Evolutionary conservation across 257 asterid species (phyloP).

Genomic region (Rhazya stricta): DNA sequence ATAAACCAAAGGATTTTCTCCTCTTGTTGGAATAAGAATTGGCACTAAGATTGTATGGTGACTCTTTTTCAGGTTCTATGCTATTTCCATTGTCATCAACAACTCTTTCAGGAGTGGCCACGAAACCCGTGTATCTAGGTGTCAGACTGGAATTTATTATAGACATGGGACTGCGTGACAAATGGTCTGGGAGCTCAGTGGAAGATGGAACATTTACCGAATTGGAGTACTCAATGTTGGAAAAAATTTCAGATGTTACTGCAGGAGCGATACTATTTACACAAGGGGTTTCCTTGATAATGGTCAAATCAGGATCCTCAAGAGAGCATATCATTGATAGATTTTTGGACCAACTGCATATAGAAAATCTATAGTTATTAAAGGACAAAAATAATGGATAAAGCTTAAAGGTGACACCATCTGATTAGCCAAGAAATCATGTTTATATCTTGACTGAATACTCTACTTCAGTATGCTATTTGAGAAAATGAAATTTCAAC

Average conservation of each 20-base stretch:
- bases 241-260: slow-evolving; percentile 32
- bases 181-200: slow-evolving; percentile 31
- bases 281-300: slow-evolving; percentile 65
- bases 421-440: too few species aligned
- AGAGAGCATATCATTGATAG: slow-evolving; percentile 26
- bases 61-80: slow-evolving; percentile 45
- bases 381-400: slow-evolving; percentile 1
- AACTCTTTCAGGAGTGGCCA: slow-evolving; percentile 48
- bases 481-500: not conserved
- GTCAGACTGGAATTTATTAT: slow-evolving; percentile 26
- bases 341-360: slow-evolving; percentile 51
- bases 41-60: slow-evolving; percentile 53
- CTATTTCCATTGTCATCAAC: slow-evolving; percentile 29
- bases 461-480: not conserved
- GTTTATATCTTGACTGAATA: not conserved
- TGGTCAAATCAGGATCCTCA: slow-evolving; percentile 46
- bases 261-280: slow-evolving; percentile 23
- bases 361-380: slow-evolving; percentile 15
- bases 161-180: slow-evolving; percentile 31
- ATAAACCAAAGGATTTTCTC: slow-evolving; percentile 45
- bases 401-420: too few species aligned
- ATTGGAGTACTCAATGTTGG: slow-evolving; percentile 36
- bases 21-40: slow-evolving; percentile 59
- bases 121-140: slow-evolving; percentile 30
- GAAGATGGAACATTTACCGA: slow-evolving; percentile 27